Percentiles rank a stretch among this genome's conserved stretches.
phyloP scores from a whole-genome alignment of 2,329 filamentous ascomycete species.

The Talaromyces sp. region DNA sequence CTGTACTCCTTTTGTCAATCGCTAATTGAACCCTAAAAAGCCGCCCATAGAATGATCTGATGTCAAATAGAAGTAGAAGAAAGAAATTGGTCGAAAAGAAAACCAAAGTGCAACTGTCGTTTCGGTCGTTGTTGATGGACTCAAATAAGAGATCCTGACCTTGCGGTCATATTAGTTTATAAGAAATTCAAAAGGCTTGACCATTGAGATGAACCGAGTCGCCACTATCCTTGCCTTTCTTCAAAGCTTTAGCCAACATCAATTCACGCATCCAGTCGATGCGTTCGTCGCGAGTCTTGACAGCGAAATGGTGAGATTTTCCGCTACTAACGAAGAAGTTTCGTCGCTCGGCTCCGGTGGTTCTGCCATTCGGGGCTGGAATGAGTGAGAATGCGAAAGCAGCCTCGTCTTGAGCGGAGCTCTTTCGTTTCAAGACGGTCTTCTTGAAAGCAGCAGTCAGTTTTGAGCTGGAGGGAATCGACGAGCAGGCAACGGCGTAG shows the following conservation, averaged over 20 bases:
- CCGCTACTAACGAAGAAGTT: constrained; percentile 48
- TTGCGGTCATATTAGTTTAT: no score
- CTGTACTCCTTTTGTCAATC: no score
- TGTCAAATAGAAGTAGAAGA: no score
- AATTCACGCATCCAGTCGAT: constrained; percentile 74
- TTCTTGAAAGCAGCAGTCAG: constrained; percentile 78
- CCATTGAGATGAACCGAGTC: no score
- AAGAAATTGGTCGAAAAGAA: no score
- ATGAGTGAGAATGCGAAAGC: constrained; percentile 43
- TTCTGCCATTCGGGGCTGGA: constrained; percentile 43
- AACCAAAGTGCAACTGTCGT: no score
- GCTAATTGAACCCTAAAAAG: no score
- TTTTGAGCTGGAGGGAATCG: constrained; percentile 70
- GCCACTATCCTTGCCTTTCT: constrained; percentile 30
- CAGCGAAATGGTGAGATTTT: constrained; percentile 93
- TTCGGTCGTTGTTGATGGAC: no score
- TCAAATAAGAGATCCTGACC: no score
- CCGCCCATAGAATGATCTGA: no score
- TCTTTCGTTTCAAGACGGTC: constrained; percentile 47
- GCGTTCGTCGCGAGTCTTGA: constrained; percentile 78
- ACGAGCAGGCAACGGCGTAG: constrained; percentile 59
- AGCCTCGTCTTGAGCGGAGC: constrained; percentile 28
- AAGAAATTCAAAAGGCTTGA: no score
- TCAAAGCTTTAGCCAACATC: constrained; percentile 44
- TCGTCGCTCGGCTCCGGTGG: constrained; percentile 47